Evolutionary conservation across 805 yeast species (phyloP), one percentile per base, ranked within the genome.

Genomic region (Barnettozyma botsteinii): DNA sequence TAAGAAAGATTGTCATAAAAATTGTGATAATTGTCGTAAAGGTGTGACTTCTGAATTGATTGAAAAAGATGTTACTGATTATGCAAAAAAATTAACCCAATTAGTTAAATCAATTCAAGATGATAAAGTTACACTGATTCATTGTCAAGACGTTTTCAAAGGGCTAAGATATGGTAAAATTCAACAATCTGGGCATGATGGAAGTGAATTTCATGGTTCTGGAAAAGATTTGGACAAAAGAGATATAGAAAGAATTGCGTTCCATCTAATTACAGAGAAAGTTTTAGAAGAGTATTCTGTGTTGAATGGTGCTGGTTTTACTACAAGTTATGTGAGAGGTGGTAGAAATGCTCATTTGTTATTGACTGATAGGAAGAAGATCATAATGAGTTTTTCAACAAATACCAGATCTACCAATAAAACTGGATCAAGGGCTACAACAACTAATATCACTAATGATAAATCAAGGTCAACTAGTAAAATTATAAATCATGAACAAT

Each of bases 11-110:
- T 93, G 98, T 57, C 60, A 66, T 12, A 75, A 76, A 43, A 73
- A 77, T 46, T 93, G 98, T 67, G 98, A 93, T 62, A 88, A 88
- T 56, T 91, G 98, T 66, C 56, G 59, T 7, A 65, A 72, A 30
- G 64, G 71, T 36, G 65, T 63, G 11, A 59, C 58, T 19, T 58
- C 67, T 8, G 64, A 64, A 18, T 66, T 71, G 15, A 72, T 73
- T 22, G 71, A 67, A 33, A 70, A 73, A 45, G 95, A 91, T 63
- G 79, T 87, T 27, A 85, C 96, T 0, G 65, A 58, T 0, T 65
- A 72, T 37, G 81, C 96, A 1, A 65, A 65, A 32, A 67, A 72
- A 36, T 76, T 87, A 20, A 68, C 85, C 5, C 57, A 65, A 12
- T 59, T 89, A 43, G 85, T 89, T 2, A 62, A 69, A 38, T 56